A percentile compares a stretch with the other conserved stretches of the same genome.
These are phyloP conservation scores for Periconia digitata DNA, from an alignment of 2,329 filamentous ascomycete genomes.

Conservation along the genomic window DNA sequence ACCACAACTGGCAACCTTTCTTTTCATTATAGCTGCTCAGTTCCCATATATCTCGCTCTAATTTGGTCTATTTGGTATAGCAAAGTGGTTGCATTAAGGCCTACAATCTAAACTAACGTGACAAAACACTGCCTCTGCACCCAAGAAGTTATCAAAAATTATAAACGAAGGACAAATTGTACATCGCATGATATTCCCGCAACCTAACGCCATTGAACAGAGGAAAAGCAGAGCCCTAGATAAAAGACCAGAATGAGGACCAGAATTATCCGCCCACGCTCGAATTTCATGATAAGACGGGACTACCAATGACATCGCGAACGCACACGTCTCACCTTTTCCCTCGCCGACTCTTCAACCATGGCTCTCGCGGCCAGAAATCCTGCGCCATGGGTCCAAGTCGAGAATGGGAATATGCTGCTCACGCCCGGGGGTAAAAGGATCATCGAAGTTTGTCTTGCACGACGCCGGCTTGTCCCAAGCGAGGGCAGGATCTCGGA, in stretches of 20 bases:
- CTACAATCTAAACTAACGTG: too few species aligned
- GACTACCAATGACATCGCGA: background rate
- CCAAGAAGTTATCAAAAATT: too few species aligned
- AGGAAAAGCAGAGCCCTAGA: background rate
- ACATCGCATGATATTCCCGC: too few species aligned
- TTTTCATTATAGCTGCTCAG: too few species aligned
- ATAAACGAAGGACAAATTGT: too few species aligned
- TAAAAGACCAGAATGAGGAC: background rate
- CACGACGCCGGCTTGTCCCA: slow-evolving; percentile 36
- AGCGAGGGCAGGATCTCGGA: slow-evolving; percentile 35
- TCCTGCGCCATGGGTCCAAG: slow-evolving; percentile 39
- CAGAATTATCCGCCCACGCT: slow-evolving; percentile 2
- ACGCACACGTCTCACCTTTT: background rate
- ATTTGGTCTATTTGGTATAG: too few species aligned
- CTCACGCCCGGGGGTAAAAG: slow-evolving; percentile 30
- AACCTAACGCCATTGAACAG: too few species aligned
- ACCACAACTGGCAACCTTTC: too few species aligned
- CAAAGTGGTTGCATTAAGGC: too few species aligned
- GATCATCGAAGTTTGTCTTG: slow-evolving; percentile 34
- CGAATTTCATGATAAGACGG: background rate
- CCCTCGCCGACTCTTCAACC: slow-evolving; percentile 19
- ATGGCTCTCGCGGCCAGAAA: slow-evolving; percentile 43
- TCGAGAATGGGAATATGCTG: slow-evolving; percentile 39
- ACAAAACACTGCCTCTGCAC: too few species aligned
- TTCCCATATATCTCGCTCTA: too few species aligned